A percentile compares a stretch with the other conserved stretches of the same genome.
phyloP scores from a whole-genome alignment of 2,329 filamentous ascomycete genomes.

The Didymella segeticola region DNA sequence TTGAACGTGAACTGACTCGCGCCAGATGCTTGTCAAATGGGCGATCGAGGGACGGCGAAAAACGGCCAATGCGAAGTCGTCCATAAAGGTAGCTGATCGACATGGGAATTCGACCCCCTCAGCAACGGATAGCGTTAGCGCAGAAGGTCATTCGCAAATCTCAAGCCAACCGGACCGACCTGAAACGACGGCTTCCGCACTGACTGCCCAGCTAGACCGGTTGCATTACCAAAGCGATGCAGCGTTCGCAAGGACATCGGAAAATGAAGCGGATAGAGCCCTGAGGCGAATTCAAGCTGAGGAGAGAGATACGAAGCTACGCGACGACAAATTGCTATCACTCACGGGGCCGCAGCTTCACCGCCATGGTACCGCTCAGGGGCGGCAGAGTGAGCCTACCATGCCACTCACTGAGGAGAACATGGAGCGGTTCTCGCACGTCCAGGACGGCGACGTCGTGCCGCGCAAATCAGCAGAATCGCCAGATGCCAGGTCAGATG shows the following conservation, averaged over 20 bases:
- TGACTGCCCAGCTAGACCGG: conserved; percentile 47
- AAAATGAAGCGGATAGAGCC: conserved; percentile 55
- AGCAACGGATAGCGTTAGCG: conserved; percentile 26
- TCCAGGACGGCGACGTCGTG: conserved; percentile 32
- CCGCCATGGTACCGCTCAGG: conserved; percentile 30
- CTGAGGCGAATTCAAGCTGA: conserved; percentile 58
- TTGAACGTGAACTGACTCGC: conserved; percentile 23
- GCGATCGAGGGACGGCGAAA: conserved; percentile 55
- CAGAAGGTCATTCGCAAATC: conserved; percentile 40
- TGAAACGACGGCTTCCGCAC: conserved; percentile 47
- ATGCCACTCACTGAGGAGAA: conserved; percentile 48
- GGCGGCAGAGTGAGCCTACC: conserved; percentile 24
- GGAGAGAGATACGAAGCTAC: conserved; percentile 61
- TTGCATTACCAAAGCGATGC: conserved; percentile 46
- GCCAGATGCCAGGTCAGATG: conserved; percentile 25
- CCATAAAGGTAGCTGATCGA: conserved; percentile 39
- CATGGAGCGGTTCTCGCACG: conserved; percentile 43
- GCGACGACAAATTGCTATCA: conserved; percentile 63
- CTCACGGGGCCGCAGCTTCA: conserved; percentile 49
- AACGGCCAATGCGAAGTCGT: conserved; percentile 32
- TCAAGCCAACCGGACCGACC: conserved; percentile 31
- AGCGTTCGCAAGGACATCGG: conserved; percentile 50
- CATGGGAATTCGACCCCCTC: conserved; percentile 25
- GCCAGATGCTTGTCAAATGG: conserved; percentile 70
- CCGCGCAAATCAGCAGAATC: conserved; percentile 21